Base-by-base conservation (phyloP, 805 yeast genomes). In the Jamesozyma lodderae region DNA sequence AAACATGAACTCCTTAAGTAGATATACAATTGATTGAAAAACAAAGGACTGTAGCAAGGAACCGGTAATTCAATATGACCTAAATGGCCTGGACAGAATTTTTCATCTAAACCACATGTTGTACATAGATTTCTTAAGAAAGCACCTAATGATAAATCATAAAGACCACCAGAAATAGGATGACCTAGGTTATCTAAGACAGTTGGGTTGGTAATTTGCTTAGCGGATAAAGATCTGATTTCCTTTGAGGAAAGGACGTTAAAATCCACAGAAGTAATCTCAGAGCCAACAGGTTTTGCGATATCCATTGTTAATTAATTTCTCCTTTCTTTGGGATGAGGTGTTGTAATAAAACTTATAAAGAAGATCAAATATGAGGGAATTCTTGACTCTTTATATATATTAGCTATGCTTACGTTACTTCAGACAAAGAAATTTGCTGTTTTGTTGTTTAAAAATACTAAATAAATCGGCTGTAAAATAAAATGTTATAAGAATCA, bases 31-130 rank as follows among this genome's bases (percentile, higher is more conserved):
- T 90, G 96, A 55, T 78, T 76, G 75, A 94, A 92, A 55, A 94
- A 92, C 50, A 92, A 65, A 15, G 99, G 97, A 59, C 86, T 90
- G 69, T 86, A 92, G 31, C 85, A 94, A 4, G 97, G 95, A 30
- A 87, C 80, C 5, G 99, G 99, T 46, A 92, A 72, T 60, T 90
- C 96, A 46, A 92, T 87, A 62, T 92, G 98, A 44, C 99, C 99
- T 62, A 87, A 86, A 62, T 92, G 99, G 33, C 99, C 99, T 4
- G 96, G 96, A 67, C 99, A 92, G 51, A 76, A 79, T 56, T 81
- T 78, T 50, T 90, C 96, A 59, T 88, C 95, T 45, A 90, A 69
- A 15, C 97, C 96, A 73, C 99, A 92, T 1, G 97, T 90, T 17
- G 92, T 73, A 74, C 99, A 87, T 41, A 83, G 70, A 59, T 90